phyloP scores from a whole-genome alignment of 2,329 filamentous ascomycete species.

The Pestalotiopsis fici region DNA sequence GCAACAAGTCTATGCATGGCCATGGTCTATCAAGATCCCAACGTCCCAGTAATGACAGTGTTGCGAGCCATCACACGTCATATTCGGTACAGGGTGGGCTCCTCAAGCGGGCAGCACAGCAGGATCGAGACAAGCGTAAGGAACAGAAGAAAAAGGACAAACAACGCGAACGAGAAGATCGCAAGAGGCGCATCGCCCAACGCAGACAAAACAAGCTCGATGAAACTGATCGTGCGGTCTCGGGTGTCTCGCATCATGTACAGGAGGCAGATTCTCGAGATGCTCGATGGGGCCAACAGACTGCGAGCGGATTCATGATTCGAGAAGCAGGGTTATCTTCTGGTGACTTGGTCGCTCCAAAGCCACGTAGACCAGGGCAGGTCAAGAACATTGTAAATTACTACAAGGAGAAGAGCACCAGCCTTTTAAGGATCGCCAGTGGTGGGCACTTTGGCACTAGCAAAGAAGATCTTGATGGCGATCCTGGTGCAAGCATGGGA shows the following conservation, averaged over 20 bases:
- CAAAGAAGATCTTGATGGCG: neutral
- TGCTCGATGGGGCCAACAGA: conserved; percentile 24
- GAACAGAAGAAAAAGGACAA: neutral
- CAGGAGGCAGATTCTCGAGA: neutral
- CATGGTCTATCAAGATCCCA: neutral
- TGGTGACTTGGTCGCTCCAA: conserved; percentile 26
- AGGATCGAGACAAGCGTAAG: neutral
- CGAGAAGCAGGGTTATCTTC: conserved; percentile 22
- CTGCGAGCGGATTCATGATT: conserved; percentile 32
- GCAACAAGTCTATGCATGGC: neutral
- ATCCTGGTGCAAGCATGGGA: neutral
- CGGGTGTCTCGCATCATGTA: neutral
- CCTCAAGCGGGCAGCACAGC: neutral
- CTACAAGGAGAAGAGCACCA: conserved; percentile 28
- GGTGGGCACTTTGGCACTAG: neutral
- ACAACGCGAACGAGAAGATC: conserved; percentile 11
- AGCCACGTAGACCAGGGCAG: conserved; percentile 28
- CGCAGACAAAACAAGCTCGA: neutral
- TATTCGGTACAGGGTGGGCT: neutral
- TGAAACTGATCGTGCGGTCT: conserved; percentile 10
- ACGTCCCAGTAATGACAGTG: neutral
- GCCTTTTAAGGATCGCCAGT: conserved; percentile 9
- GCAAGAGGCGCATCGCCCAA: conserved; percentile 7
- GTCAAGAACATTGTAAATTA: conserved; percentile 31
- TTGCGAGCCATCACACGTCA: neutral